Evolutionary conservation across 169 alveolate genomes (phyloP), one percentile per base, ranked within the genome.

Genomic region (Plasmodium reichenowi): DNA sequence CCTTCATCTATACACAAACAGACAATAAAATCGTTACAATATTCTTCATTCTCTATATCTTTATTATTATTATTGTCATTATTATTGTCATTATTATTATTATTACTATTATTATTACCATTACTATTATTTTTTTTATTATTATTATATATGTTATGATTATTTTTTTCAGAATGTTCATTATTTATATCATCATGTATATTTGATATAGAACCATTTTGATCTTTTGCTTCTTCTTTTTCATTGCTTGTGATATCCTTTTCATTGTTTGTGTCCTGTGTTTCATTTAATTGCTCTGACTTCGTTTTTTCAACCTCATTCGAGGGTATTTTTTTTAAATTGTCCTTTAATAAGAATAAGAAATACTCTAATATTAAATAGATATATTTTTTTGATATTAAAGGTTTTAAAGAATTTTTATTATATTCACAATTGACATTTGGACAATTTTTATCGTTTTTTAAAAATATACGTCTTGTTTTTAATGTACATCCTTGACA

Each of bases 401-500:
- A 3, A 0, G 92, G 92, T 22, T 85, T 85, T 48, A 85, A 52
- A 13, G 85, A 38, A 12, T 29, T 66, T 52, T 88, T 88, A 0
- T 45, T 60, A n/a, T 78, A 64, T 56, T 88, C 88, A 29, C 95
- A 93, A 29, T 88, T 92, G 1, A 62, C 10, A 12, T 86, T 90
- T 0, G 95, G 95, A 24, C 95, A 93, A 62, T 88, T 89, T 29
- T 76, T 71, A 8, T 72, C 62, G 4, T 73, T 88, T 9, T 83
- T 93, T 15, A 93, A 68, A 5, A 88, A 32, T 3, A 93, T 67
- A n/a, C 95, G 73, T 66, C 91, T 78, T 29, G 95, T 93, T 83
- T 80, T 68, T 32, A 71, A n/a, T 15, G 63, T 15, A 48, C 92
- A 85, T 9, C 60, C 60, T 13, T 60, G 70, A 8, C 92, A 85